Conservation (phyloP, 2,329 filamentous ascomycete species). For the Dactylellina drechsleri region DNA sequence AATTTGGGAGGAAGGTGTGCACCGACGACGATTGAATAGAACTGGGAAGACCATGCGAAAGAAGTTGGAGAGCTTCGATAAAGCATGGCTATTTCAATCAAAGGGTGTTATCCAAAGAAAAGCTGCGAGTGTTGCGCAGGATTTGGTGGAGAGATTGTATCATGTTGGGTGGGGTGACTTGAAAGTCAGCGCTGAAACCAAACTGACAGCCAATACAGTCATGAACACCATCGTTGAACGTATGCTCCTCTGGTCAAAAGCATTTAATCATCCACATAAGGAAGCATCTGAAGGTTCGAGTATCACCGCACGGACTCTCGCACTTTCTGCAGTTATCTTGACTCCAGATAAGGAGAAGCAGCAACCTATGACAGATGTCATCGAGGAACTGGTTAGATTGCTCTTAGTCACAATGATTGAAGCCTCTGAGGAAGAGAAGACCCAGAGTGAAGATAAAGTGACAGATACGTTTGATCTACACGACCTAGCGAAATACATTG, state of each 20-base stretch:
- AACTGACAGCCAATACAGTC: slow-evolving; percentile 1
- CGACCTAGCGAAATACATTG: slow-evolving; percentile 31
- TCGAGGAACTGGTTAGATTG: slow-evolving; percentile 36
- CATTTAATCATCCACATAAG: slow-evolving; percentile 45
- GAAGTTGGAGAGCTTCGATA: slow-evolving; percentile 39
- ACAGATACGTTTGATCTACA: slow-evolving; percentile 34
- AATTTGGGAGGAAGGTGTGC: slow-evolving; percentile 40
- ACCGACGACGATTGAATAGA: slow-evolving; percentile 24
- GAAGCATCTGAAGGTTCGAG: slow-evolving; percentile 43
- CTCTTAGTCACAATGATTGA: slow-evolving; percentile 45
- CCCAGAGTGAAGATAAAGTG: not conserved
- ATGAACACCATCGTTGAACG: slow-evolving; percentile 29
- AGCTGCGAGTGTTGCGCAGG: slow-evolving; percentile 36
- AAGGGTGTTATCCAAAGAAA: slow-evolving; percentile 33
- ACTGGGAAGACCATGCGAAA: slow-evolving; percentile 39
- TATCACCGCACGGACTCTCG: slow-evolving; percentile 38
- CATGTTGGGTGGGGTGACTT: slow-evolving; percentile 43
- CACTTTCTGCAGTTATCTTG: slow-evolving; percentile 22
- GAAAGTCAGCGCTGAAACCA: not conserved
- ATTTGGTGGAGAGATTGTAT: slow-evolving; percentile 42
- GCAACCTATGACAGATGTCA: slow-evolving; percentile 18
- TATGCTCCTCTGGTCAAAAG: slow-evolving; percentile 44
- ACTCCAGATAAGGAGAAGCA: slow-evolving; percentile 14
- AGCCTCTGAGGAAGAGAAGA: slow-evolving; percentile 18
- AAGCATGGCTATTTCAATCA: slow-evolving; percentile 45